phyloP scores from a whole-genome alignment of 148 eudicot species.

The Euryodendron excelsum region DNA sequence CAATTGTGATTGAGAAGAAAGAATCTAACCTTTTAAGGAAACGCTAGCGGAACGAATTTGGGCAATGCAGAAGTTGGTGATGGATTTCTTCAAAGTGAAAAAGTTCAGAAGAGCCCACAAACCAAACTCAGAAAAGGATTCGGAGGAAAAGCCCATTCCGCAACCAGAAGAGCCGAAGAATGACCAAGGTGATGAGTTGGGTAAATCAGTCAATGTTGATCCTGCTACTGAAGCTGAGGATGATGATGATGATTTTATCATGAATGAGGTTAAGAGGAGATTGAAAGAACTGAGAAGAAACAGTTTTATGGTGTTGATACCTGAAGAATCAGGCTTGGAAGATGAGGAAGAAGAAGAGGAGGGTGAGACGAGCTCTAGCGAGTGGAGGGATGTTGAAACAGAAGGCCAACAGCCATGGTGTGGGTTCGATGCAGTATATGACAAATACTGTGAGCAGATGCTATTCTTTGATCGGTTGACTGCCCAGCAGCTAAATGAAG shows the following conservation, averaged over 20 bases:
- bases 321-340: slow-evolving; percentile 61
- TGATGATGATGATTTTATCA: slow-evolving; percentile 91
- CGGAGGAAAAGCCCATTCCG: slow-evolving; percentile 48
- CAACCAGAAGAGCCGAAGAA: slow-evolving; percentile 48
- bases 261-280: slow-evolving; percentile 87
- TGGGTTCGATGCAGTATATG: slow-evolving; percentile 78
- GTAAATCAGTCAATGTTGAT: slow-evolving; percentile 49
- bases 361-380: slow-evolving; percentile 71
- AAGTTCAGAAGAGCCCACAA: slow-evolving; percentile 61
- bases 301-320: slow-evolving; percentile 94
- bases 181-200: slow-evolving; percentile 38
- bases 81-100: slow-evolving; percentile 76
- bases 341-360: slow-evolving; percentile 62
- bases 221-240: slow-evolving; percentile 54
- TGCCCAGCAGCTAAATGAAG: slow-evolving; percentile 75
- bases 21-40: background rate
- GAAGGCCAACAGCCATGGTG: slow-evolving; percentile 71
- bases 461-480: slow-evolving; percentile 73
- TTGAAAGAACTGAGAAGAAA: slow-evolving; percentile 87
- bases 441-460: slow-evolving; percentile 82
- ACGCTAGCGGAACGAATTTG: background rate
- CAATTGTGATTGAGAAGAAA: background rate
- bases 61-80: slow-evolving; percentile 18
- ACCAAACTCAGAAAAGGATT: slow-evolving; percentile 36
- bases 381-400: slow-evolving; percentile 72